Evolutionary conservation across 352 stramenopile genomes (phyloP), one percentile per base, ranked within the genome.

Genomic region (Pythium guiyangense): DNA sequence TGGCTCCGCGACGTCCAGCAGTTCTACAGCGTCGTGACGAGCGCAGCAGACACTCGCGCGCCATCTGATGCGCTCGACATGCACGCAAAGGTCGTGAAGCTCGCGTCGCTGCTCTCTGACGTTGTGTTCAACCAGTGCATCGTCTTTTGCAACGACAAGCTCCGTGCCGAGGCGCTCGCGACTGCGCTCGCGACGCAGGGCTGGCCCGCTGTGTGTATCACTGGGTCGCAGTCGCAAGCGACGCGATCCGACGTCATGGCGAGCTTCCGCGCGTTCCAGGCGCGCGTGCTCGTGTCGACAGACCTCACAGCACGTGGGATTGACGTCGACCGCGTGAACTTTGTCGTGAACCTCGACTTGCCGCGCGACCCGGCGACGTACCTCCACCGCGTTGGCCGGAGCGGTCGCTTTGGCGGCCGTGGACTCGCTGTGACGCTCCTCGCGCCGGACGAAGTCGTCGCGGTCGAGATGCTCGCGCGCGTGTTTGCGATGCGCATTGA

Each of bases 71-170:
- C 46, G 18, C 55, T 86, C 27, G 63, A 73, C 43, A 75, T 90
- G 57, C 77, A 72, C 35, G 42, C 66, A 4, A 92, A 91, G 47
- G 64, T 91, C 51, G 64, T 79, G 27, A 68, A 66, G 51, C 64
- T 92, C 20, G 71, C 67, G 31, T 43, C 54, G 25, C 60, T 92
- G 31, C 75, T 92, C 8, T 76, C 83, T 3, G 74, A 88, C 52
- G 70, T 91, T 42, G 59, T 73, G 39, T 92, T 92, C 57, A 71
- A 76, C 39, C 79, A 92, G 60, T 90, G 83, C 58, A 90, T 92
- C 54, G 80, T 90, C 35, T 92, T 92, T 55, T 91, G 78, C 67
- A 92, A 92, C 66, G 83, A 90, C 67, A 92, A 90, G 66, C 79
- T 88, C 52, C 72, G 79, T 6, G 78, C 83, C 0, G 80, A 91